phyloP scores from a whole-genome alignment of 495 filamentous ascomycete species.

The Neurospora sp. region DNA sequence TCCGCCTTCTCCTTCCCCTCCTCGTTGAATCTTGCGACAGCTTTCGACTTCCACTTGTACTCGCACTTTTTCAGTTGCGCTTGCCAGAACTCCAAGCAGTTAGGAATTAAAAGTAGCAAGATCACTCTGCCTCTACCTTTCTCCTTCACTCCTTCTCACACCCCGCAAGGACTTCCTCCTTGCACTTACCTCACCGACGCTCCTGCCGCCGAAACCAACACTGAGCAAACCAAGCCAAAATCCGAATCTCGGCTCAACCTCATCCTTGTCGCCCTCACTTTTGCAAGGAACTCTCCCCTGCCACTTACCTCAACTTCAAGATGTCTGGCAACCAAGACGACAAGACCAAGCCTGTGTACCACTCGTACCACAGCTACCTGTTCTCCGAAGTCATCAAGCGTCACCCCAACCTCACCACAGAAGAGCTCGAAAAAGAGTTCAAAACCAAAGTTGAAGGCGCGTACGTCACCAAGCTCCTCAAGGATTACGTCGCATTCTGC shows the following conservation, averaged over 20 bases:
- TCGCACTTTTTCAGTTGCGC: neutral
- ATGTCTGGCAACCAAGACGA: neutral
- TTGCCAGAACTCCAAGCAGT: neutral
- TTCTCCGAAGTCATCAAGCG: neutral
- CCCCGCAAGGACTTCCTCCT: too few species aligned
- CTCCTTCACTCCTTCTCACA: too few species aligned
- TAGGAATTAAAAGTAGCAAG: neutral
- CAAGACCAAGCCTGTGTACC: neutral
- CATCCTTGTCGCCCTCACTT: too few species aligned
- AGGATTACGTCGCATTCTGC: neutral
- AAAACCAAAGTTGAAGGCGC: neutral
- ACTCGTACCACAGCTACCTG: neutral
- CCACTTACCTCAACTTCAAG: neutral
- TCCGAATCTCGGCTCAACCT: conserved; percentile 21
- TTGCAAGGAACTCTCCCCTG: neutral
- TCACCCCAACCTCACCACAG: neutral
- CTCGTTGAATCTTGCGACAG: neutral
- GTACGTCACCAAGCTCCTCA: neutral
- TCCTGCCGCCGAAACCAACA: conserved; percentile 11
- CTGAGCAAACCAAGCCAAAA: conserved; percentile 18
- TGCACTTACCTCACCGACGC: conserved; percentile 3
- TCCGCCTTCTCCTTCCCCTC: neutral
- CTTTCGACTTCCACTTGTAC: neutral
- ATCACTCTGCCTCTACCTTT: neutral
- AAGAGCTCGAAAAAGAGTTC: neutral